Conservation (phyloP, 306 rosid species). For the Acmispon strigosus region DNA sequence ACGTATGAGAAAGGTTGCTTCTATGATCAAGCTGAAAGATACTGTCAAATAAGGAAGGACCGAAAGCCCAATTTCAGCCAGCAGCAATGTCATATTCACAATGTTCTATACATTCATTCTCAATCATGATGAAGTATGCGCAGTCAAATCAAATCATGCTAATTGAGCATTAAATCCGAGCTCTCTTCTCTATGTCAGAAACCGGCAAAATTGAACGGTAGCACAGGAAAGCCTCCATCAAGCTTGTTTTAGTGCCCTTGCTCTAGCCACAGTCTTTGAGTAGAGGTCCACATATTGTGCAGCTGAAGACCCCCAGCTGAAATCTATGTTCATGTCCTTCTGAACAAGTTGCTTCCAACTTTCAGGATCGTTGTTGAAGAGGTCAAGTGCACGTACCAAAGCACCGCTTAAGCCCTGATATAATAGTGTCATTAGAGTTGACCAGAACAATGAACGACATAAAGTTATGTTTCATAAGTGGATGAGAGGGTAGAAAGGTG, state of each 20-base stretch:
- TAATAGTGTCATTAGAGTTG: slow-evolving; percentile 3
- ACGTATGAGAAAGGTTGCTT: background rate
- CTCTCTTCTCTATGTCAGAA: slow-evolving; percentile 9
- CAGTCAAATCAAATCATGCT: background rate
- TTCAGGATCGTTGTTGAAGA: slow-evolving; percentile 43
- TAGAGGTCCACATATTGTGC: slow-evolving; percentile 86
- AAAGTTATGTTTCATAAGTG: background rate
- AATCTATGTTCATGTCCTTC: slow-evolving; percentile 77
- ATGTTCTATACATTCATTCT: slow-evolving; percentile 2
- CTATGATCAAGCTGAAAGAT: slow-evolving; percentile 16
- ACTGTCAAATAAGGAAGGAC: background rate
- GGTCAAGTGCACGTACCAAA: slow-evolving; percentile 61
- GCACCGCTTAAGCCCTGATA: slow-evolving; percentile 61
- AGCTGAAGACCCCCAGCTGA: slow-evolving; percentile 92
- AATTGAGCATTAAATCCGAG: slow-evolving; percentile 1
- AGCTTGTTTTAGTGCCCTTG: slow-evolving; percentile 40
- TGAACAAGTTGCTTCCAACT: slow-evolving; percentile 76
- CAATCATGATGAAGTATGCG: slow-evolving; percentile 8
- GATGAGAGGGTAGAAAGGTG: background rate
- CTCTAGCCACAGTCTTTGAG: slow-evolving; percentile 53
- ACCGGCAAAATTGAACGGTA: background rate
- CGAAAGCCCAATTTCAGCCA: slow-evolving; percentile 17
- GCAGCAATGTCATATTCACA: slow-evolving; percentile 21
- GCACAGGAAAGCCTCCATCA: slow-evolving; percentile 17
- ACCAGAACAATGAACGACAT: background rate